Base-by-base conservation (phyloP, 768 basidiomycete genomes). In the Suillus americanus region DNA sequence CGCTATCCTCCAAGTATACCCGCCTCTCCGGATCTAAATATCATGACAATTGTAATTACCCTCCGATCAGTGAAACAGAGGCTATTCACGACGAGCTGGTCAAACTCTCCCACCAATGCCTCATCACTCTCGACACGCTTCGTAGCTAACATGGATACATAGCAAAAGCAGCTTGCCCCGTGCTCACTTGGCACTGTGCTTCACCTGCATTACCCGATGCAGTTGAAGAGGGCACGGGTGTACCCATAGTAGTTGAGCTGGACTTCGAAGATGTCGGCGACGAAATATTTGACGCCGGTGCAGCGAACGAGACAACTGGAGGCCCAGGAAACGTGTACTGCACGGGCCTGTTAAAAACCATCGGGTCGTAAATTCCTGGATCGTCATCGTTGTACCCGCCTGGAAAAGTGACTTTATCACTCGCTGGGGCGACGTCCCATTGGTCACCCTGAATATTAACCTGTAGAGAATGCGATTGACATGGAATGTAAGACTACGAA, bases 341-440 rank as follows among this genome's bases (percentile, higher is more conserved):
- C 8, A 65, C 51, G 4, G 79, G 78, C 5, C 70, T 74, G 40
- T 74, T 63, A 48, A 79, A 78, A 16, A 80, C 18, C 43, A 76
- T 72, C n/a, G 82, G 80, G 65, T 81, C 85, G 64, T 85, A 84
- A 73, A 93, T 89, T 54, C 91, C 91, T 4, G 90, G 86, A 68
- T 92, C 90, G 41, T 70, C 80, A 72, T 89, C 87, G 33, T 72
- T 82, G 78, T 94, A 94, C 20, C 84, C 91, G 28, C 91, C 91
- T 1, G 92, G 92, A 64, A 93, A 80, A 41, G 76, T 79, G 46
- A 90, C 90, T 40, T 86, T 85, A 57, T 88, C 84, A 65, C 70
- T 75, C 5, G 74, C 30, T 0, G 72, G 69, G 3, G 89, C 87
- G 2, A 66, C 72, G 16, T 83, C 87, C 1, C 80, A 81, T 53